Base-by-base conservation (phyloP, 306 rosid genomes). In the Adenanthera pavonina region DNA sequence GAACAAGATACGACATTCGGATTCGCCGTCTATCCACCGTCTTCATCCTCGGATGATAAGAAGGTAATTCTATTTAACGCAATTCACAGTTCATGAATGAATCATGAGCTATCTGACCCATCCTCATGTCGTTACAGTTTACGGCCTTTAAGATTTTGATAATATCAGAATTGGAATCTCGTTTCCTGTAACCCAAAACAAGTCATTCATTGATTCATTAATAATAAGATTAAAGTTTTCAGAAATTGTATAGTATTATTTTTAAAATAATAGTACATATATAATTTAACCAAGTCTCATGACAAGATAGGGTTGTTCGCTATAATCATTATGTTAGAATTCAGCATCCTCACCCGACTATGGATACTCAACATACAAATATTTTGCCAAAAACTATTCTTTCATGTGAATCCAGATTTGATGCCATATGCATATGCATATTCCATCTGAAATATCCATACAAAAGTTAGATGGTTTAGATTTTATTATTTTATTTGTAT, bases 21-120 rank as follows among this genome's bases (percentile, higher is more conserved):
- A 1, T 70, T 84, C 75, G 53, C 51, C 75, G 43, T 75, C 69
- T 80, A 17, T n/a, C 5, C 47, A 3, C 25, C 49, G 15, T 71
- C 76, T 54, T 16, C 46, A 53, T 61, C 43, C 17, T 19, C 8
- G 0, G 35, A 25, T 54, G n/a, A 20, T 68, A 67, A 5, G 40
- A 44, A 46, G 36, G n/a, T 35, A 68, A 68, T 1, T 41, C 7
- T 19, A 36, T 43, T 17, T 10, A 19, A 10, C 53, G 13, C 52
- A 19, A 25, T 19, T 19, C 11, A 19, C 57, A 30, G 57, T 17
- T 40, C 33, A 17, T 40, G 49, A 25, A 25, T 25, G 30, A 51
- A 14, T n/a, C 30, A 17, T 16, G 8, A 16, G 8, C 30, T n/a
- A 17, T 54, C 60, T 54, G 25, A 54, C 60, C 30, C 4, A 51